Percentiles rank a stretch among this genome's conserved stretches.
Evolutionary conservation across 495 filamentous ascomycete genomes (phyloP).

Genomic region (Tuber calosporum): DNA sequence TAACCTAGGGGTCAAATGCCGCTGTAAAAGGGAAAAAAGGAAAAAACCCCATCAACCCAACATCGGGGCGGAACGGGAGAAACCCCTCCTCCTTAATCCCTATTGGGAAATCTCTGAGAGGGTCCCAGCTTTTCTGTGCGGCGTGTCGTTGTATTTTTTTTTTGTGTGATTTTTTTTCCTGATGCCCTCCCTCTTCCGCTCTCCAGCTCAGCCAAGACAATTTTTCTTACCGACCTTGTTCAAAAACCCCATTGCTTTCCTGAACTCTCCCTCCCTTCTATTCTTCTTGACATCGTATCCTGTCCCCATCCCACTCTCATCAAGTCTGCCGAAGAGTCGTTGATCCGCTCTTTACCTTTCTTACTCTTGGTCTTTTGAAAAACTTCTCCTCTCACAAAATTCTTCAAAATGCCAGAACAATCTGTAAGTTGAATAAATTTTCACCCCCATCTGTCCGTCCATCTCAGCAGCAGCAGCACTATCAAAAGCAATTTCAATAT

Average conservation of each 20-base stretch:
- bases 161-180: constrained; percentile 11
- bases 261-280: constrained; percentile 16
- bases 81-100: constrained; percentile 29
- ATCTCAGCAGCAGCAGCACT: constrained; percentile 10
- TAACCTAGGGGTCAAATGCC: constrained; percentile 17
- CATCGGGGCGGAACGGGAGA: constrained; percentile 37
- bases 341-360: constrained; percentile 40
- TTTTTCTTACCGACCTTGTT: constrained; percentile 28
- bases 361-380: constrained; percentile 23
- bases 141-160: constrained; percentile 27
- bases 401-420: constrained; percentile 35
- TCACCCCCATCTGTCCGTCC: constrained; percentile 16
- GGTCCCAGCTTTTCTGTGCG: constrained; percentile 15
- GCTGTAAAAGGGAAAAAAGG: constrained; percentile 16
- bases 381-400: constrained; percentile 33
- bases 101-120: constrained; percentile 20
- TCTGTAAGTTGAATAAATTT: constrained; percentile 36
- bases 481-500: constrained; percentile 10
- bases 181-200: constrained; percentile 23
- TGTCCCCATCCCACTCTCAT: constrained; percentile 22
- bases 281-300: constrained; percentile 15
- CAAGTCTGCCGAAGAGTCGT: constrained; percentile 33
- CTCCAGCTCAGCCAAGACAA: constrained; percentile 25
- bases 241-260: constrained; percentile 38
- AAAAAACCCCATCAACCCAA: constrained; percentile 17